Evolutionary conservation across 495 filamentous ascomycete species (phyloP), one percentile per base, ranked within the genome.

Genomic region (Neohortaea acidophila): DNA sequence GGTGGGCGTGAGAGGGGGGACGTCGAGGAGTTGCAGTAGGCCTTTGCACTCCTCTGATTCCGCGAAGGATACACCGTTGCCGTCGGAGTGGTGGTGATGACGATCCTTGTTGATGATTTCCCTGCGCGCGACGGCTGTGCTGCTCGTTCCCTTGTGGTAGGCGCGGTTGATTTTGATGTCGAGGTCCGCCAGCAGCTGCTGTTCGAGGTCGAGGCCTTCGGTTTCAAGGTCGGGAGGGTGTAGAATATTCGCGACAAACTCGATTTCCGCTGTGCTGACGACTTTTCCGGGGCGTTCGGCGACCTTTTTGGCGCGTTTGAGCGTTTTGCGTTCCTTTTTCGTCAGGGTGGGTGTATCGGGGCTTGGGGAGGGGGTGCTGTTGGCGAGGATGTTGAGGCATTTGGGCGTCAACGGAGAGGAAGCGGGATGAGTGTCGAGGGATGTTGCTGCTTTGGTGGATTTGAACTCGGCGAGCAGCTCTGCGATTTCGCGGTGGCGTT

Each of bases 401-500:
- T 27, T 7, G n/a, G 10, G 29, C 14, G 29, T 32, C 18, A n/a
- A n/a, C n/a, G n/a, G 29, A 32, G 14, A 21, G 33, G 14, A 4
- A 13, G 13, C 8, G 33, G 33, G 14, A 9, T 36, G 13, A 36
- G 33, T 18, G 33, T 13, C 33, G 33, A 36, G 8, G 33, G 4
- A 8, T 9, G 6, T 15, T 32, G 29, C 29, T 6, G 20, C 41
- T 38, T 33, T 19, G 32, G 26, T 26, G 14, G 15, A 15, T 19
- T 36, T 36, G 19, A 43, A 24, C 30, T 44, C 23, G 10, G 35
- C 44, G 3, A 52, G 21, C 1, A 37, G 20, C 15, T 50, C 44
- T 9, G 45, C 45, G 24, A 56, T 46, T 18, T 43, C 37, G 12
- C 33, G 29, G 33, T 56, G 51, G 4, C 53, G 32, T 25, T 48